Evolutionary conservation across 2,329 filamentous ascomycete species (phyloP), one percentile per base, ranked within the genome.

Genomic region (Aspergillus sojae): DNA sequence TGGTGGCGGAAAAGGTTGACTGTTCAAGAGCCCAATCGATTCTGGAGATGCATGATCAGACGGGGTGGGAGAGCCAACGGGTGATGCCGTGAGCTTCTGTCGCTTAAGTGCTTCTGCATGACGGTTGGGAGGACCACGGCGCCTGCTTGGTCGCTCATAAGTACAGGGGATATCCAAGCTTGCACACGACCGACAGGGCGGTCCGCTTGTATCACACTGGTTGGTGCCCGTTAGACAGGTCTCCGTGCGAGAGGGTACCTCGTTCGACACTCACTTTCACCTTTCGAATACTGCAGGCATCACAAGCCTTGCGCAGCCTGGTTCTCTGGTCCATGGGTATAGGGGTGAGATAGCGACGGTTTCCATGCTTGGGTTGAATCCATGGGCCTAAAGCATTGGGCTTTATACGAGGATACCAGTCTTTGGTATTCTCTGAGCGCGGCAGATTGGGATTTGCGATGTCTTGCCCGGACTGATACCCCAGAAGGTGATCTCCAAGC

Each of bases 21-120:
- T 64, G 34, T 68, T 63, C 19, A 64, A 28, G 10, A 63, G 56
- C 10, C 66, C 61, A 26, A 69, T 66, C 32, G 83, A 80, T 46
- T 69, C 67, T 43, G 80, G 79, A 19, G 79, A 78, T 5, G 80
- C 78, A 26, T 77, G 76, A 26, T 78, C 79, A 14, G 82, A 78
- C 26, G 77, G 72, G 45, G 75, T 77, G 9, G 81, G 80, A 14
- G 81, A 80, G n/a, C 62, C 64, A 57, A 67, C 68, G 11, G 72
- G 65, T 5, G 70, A 67, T 7, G 68, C 55, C 34, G 82, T 84
- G 5, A 88, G 73, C 50, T 84, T 83, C 60, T 85, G 83, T 70
- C 84, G 86, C 79, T 90, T 90, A 70, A 90, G 84, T 23, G 86
- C 86, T 78, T 90, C 88, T 21, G 88, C 88, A 78, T 89, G 87